Evolutionary conservation across 305 asterid genomes (phyloP).

Genomic region (Fraxinus albicans): DNA sequence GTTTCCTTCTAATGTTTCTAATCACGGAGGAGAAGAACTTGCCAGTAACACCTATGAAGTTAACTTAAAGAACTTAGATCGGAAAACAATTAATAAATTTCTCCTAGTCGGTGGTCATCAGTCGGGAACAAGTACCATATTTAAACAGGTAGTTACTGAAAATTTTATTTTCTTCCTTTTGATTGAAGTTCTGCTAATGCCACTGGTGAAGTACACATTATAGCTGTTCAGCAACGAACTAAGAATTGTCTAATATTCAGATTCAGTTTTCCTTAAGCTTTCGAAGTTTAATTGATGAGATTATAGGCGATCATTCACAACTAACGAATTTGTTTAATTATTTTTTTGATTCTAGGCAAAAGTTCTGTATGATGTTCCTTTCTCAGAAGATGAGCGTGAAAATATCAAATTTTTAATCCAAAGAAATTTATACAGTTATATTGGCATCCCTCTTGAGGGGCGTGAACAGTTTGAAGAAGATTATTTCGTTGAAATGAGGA

Average conservation of each 20-base stretch:
- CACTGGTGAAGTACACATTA: neutral
- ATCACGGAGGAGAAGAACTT: constrained; percentile 30
- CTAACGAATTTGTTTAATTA: constrained; percentile 7
- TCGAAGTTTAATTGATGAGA: neutral
- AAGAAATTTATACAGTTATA: constrained; percentile 64
- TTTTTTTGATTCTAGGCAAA: constrained; percentile 58
- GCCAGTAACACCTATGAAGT: constrained; percentile 25
- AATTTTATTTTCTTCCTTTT: neutral
- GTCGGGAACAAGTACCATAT: constrained; percentile 80
- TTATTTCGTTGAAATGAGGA: constrained; percentile 40
- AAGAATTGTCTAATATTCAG: neutral
- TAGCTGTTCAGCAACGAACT: neutral
- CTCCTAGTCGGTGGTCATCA: constrained; percentile 70
- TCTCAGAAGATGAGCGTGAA: constrained; percentile 76
- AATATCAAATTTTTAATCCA: constrained; percentile 62
- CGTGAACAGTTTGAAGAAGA: constrained; percentile 74
- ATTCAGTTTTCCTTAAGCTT: neutral
- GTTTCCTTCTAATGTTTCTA: constrained; percentile 46
- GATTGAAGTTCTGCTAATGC: neutral
- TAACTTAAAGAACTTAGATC: constrained; percentile 26
- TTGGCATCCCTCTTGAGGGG: constrained; percentile 72
- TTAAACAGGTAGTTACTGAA: constrained; percentile 58
- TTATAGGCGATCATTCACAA: neutral
- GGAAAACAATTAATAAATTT: constrained; percentile 40
- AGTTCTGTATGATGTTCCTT: constrained; percentile 61